Evolutionary conservation across 345 rosid species (phyloP).

Genomic region (Camelina sativa): DNA sequence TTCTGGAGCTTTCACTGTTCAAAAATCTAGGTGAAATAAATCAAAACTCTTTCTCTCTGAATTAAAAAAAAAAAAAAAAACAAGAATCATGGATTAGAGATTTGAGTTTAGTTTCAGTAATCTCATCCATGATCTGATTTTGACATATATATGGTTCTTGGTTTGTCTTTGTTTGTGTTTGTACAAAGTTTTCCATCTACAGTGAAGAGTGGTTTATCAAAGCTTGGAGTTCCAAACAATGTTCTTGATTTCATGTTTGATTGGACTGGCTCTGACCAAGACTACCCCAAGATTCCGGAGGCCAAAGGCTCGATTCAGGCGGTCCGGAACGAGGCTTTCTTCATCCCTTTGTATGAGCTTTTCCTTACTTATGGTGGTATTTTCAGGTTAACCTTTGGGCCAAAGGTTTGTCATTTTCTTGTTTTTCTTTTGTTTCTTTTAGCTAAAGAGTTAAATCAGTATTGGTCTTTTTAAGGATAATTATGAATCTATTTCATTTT

Average conservation of each 20-base stretch:
- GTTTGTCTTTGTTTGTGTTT: not conserved
- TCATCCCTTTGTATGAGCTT: constrained; percentile 87
- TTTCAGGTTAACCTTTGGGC: constrained; percentile 90
- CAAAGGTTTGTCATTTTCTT: constrained; percentile 68
- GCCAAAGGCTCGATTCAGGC: constrained; percentile 75
- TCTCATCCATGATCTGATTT: not conserved
- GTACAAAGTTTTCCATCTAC: constrained; percentile 58
- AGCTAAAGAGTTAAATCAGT: too few relatives aligned
- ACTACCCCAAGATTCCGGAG: constrained; percentile 73
- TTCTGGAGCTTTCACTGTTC: constrained; percentile 82
- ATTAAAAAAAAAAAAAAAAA: too few relatives aligned
- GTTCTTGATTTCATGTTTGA: constrained; percentile 63
- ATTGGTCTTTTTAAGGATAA: not conserved
- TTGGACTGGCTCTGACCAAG: constrained; percentile 54
- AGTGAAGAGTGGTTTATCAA: constrained; percentile 72
- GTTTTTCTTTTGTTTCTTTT: not conserved
- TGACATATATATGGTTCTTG: not conserved
- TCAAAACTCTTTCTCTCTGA: not conserved
- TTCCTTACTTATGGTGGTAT: constrained; percentile 94
- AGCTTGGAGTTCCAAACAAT: constrained; percentile 66
- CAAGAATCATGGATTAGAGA: not conserved
- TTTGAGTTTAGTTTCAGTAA: not conserved
- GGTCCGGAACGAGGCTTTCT: constrained; percentile 84
- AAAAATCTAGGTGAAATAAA: constrained; percentile 55
- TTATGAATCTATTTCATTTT: not conserved